Conservation (phyloP, 1,284 basidiomycete genomes). For the Microbotryum violaceum region DNA sequence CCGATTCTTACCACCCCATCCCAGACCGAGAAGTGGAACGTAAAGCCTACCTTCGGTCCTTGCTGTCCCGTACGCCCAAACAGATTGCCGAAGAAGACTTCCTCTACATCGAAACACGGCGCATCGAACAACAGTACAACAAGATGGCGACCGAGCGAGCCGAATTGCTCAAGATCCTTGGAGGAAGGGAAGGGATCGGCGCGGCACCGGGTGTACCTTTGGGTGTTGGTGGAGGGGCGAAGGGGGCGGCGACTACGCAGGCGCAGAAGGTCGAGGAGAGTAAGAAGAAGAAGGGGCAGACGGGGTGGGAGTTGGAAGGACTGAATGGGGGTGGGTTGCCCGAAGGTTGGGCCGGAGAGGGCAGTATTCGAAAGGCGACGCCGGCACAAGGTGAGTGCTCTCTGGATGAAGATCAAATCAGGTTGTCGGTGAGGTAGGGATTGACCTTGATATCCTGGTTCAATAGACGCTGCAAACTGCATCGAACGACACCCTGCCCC, state of each 20-base stretch:
- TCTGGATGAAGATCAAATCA: neutral
- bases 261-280: neutral
- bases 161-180: constrained; percentile 72
- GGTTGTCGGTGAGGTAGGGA: no score
- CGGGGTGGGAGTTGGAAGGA: constrained; percentile 28
- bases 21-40: constrained; percentile 79
- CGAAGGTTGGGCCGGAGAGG: constrained; percentile 32
- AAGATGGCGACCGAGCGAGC: constrained; percentile 83
- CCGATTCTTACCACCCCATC: neutral
- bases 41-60: constrained; percentile 75
- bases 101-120: constrained; percentile 85
- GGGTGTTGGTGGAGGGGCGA: constrained; percentile 13
- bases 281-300: constrained; percentile 21
- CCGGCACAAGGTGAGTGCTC: constrained; percentile 26
- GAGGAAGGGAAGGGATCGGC: constrained; percentile 39
- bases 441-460: no score
- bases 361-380: constrained; percentile 29
- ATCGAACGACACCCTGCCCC: constrained; percentile 62
- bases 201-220: constrained; percentile 17
- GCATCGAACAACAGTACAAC: constrained; percentile 85
- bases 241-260: constrained; percentile 3
- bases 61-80: constrained; percentile 76
- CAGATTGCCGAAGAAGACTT: constrained; percentile 95
- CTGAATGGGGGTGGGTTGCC: constrained; percentile 24
- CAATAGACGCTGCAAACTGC: constrained; percentile 61